Percentiles rank a stretch among this genome's conserved stretches.
Conservation (phyloP, 2,329 filamentous ascomycete genomes). For the Chaetoscypha palmicola region DNA sequence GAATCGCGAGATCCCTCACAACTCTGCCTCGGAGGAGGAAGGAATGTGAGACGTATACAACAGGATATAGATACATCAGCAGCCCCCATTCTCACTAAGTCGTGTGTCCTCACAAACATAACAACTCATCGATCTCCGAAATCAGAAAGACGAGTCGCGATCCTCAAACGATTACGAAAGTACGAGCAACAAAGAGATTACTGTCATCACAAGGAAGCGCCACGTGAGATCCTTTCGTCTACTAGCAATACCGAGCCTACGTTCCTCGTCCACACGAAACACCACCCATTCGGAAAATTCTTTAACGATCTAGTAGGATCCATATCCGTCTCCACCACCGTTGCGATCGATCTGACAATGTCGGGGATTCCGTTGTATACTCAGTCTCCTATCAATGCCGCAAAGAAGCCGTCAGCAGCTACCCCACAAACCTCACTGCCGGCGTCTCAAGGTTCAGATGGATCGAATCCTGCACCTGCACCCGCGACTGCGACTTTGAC, state of each 20-base stretch:
- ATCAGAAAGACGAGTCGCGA: conserved; percentile 2
- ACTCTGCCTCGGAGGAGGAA: no score
- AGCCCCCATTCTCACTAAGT: no score
- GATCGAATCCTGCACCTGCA: conserved; percentile 21
- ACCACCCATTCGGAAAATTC: neutral
- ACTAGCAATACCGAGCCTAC: neutral
- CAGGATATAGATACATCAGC: no score
- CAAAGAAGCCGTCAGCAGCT: conserved; percentile 41
- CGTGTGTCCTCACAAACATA: no score
- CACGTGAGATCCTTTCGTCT: neutral
- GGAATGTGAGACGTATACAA: no score
- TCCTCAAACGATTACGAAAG: conserved; percentile 1
- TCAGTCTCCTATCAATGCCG: conserved; percentile 50
- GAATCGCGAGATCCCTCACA: no score
- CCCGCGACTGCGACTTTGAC: conserved; percentile 30
- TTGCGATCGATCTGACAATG: conserved; percentile 37
- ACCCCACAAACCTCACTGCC: conserved; percentile 39
- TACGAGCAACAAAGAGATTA: neutral
- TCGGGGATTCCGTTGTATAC: conserved; percentile 54
- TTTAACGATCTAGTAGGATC: neutral
- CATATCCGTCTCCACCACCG: neutral
- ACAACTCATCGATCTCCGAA: no score
- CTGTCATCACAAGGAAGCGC: neutral
- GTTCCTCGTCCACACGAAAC: neutral
- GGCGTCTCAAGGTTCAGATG: conserved; percentile 19